phyloP scores from a whole-genome alignment of 192 early-diverging fungal species.

The Pilaira anomala region DNA sequence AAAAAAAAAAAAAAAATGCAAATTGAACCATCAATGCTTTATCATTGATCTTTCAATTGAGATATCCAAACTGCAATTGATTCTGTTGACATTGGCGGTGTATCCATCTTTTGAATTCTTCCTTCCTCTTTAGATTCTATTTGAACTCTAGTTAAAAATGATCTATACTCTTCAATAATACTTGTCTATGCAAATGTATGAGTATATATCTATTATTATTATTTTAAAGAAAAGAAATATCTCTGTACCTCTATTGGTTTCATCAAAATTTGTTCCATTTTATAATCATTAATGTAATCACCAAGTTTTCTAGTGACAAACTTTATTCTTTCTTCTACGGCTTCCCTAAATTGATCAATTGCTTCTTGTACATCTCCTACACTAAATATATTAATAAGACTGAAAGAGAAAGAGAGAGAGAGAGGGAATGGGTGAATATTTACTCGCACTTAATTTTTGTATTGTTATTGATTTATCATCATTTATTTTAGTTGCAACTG shows the following conservation, averaged over 20 bases:
- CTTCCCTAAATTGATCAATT: conserved; percentile 51
- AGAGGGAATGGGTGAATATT: background rate
- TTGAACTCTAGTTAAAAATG: conserved; percentile 10
- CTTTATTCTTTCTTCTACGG: conserved; percentile 46
- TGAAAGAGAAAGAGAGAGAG: conserved; percentile 3
- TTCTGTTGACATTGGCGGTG: conserved; percentile 8
- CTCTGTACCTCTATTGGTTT: conserved; percentile 61
- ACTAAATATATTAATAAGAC: background rate
- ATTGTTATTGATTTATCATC: background rate
- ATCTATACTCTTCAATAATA: conserved; percentile 21
- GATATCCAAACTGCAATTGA: conserved; percentile 24
- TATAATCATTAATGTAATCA: conserved; percentile 70
- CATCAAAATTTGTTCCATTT: conserved; percentile 73
- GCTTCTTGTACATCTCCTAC: conserved; percentile 36
- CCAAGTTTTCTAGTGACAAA: conserved; percentile 56
- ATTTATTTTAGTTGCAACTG: conserved; percentile 9
- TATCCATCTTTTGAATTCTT: conserved; percentile 4
- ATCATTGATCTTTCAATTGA: conserved; percentile 20
- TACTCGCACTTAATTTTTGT: conserved; percentile 17
- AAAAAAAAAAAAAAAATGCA: too few species aligned
- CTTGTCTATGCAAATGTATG: conserved; percentile 18
- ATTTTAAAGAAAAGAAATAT: too few species aligned
- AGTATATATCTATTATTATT: background rate
- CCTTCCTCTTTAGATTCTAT: conserved; percentile 18
- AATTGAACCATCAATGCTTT: too few species aligned